Percentiles rank a stretch among this genome's conserved stretches.
Conservation (phyloP, 495 filamentous ascomycete species). For the Lophiotrema nucula region DNA sequence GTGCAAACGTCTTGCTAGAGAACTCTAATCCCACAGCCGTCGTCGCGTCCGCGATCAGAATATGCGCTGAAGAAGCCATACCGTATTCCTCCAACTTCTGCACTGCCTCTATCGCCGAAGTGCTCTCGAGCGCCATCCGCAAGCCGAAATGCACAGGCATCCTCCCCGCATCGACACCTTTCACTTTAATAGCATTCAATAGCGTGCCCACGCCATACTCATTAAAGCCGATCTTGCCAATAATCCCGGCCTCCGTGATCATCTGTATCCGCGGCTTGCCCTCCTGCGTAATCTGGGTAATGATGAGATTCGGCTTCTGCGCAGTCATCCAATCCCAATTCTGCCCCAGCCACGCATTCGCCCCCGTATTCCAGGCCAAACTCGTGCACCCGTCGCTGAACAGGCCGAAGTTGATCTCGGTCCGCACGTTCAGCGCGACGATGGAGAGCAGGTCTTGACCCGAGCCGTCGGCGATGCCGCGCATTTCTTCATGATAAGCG, state of each 20-base stretch:
- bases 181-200: constrained; percentile 64
- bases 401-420: constrained; percentile 63
- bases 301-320: constrained; percentile 52
- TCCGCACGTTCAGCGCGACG: constrained; percentile 65
- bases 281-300: constrained; percentile 52
- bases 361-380: constrained; percentile 52
- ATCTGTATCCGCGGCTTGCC: constrained; percentile 52
- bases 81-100: constrained; percentile 50
- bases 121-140: constrained; percentile 54
- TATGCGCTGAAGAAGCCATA: constrained; percentile 61
- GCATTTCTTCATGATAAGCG: constrained; percentile 20
- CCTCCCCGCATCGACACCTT: constrained; percentile 53
- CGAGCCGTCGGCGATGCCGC: constrained; percentile 59
- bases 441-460: constrained; percentile 55
- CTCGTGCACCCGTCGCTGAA: constrained; percentile 66
- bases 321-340: constrained; percentile 58
- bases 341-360: constrained; percentile 53
- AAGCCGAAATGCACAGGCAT: constrained; percentile 65
- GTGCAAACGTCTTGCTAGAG: constrained; percentile 53
- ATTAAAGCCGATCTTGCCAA: constrained; percentile 72
- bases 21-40: constrained; percentile 60
- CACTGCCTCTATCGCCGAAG: constrained; percentile 53
- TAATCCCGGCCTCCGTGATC: constrained; percentile 64
- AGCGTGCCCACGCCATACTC: constrained; percentile 61
- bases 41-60: constrained; percentile 57